Base-by-base conservation (phyloP, 2,329 filamentous ascomycete genomes). In the Pseudocercospora fuligena region DNA sequence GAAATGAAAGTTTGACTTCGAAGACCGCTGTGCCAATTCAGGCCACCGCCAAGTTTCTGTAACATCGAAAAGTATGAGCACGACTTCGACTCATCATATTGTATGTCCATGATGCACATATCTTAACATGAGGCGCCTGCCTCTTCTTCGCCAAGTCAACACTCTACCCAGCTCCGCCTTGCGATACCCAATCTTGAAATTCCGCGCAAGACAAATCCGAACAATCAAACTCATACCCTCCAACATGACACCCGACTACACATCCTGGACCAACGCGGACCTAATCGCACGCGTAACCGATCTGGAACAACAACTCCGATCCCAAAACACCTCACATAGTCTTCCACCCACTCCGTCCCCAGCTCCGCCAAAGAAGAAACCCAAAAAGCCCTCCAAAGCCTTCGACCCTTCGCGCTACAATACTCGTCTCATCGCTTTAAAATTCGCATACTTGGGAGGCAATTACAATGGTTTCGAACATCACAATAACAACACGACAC, bases 391-490 rank as follows among this genome's bases (percentile, higher is more conserved):
- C 81, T 69, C 72, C 74, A 67, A 72, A 49, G 74, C 78, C 27
- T 90, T 97, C 75, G 92, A 98, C 77, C 88, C 92, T 0, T 89
- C 88, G 14, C 91, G 89, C 76, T 97, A 97, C 79, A 86, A 88
- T 40, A 96, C 93, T 1, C 88, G 95, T 56, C 88, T 90, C 67
- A 91, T 99, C 69, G 95, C 94, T 7, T 83, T 99, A 66, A 98
- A 97, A 79, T 89, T 99, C 69, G 94, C 95, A 46, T 99, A 99
- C 78, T 82, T 98, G 40, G 95, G 95, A 56, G 92, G 92, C 77
- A 87, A 88, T 63, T 99, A 98, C 79, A 94, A 95, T 79, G 95
- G 95, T 0, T 96, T 93, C 78, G 95, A 99, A 82, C 92, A 94
- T 79, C 90, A 94, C 75, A 85, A 86, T 66, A 88, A 88, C 71